Base-by-base conservation (phyloP, 1,284 basidiomycete genomes). In the Golubevia pallescens region DNA sequence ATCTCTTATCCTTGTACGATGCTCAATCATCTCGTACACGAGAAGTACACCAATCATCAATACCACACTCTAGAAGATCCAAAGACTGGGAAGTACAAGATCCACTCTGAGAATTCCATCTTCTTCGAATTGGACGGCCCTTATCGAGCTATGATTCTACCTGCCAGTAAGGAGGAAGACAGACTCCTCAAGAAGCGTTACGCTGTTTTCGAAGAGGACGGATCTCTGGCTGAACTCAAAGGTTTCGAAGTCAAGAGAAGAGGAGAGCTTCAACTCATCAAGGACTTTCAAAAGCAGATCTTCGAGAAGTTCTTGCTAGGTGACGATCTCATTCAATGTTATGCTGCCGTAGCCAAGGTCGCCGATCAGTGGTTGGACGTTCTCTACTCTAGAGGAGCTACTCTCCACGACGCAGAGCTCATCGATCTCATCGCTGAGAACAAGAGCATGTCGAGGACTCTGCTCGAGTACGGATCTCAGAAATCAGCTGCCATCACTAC, bases 81-180 rank as follows among this genome's bases (percentile, higher is more conserved):
- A 65, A 60, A 68, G 16, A 71, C 71, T 20, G 83, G 81, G 23
- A 58, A 60, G 13, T 85, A 85, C 72, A 69, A 72, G 61, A 77
- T 85, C 20, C 81, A 76, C 74, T 81, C 78, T 67, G 83, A 85
- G 63, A 85, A 85, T 66, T 84, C 81, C 28, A 85, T 85, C 67
- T 85, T 85, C 59, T 85, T 85, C 70, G 83, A 85, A 66, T 76
- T 85, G 28, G 83, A 85, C 62, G 83, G 83, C 3, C 83, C 83
- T 5, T 85, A 85, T 62, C 77, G 82, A 34, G 83, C 83, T 14
- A 85, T 85, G 83, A 84, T 85, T 61, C 61, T 85, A 61, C 83
- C 83, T 6, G 81, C 81, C 28, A 82, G 80, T 61, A 85, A 85
- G 55, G 83, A 85, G 62, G 83, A 85, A 61, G 81, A 85, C 71